These are phyloP conservation scores for Coemansia pectinata DNA, from an alignment of 192 early-diverging fungal species.

Conservation along the genomic window DNA sequence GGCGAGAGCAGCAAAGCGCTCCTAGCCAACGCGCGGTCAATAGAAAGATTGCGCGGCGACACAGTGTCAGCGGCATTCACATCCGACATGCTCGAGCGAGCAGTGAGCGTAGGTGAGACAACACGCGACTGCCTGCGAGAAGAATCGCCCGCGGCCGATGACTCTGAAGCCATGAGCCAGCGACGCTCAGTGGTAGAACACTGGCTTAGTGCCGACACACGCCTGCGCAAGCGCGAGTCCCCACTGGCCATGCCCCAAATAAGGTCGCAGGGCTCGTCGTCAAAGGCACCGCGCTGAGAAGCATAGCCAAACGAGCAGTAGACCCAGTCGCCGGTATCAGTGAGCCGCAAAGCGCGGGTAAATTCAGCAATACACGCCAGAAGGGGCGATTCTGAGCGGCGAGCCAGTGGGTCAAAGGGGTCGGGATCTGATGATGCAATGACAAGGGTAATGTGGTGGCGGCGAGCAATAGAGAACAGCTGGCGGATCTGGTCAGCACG, in stretches of 20 bases:
- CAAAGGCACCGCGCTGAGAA: slow-evolving; percentile 29
- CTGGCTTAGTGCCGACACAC: slow-evolving; percentile 50
- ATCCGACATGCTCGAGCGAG: slow-evolving; percentile 45
- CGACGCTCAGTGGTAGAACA: slow-evolving; percentile 53
- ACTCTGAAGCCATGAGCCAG: slow-evolving; percentile 41
- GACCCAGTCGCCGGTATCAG: slow-evolving; percentile 13
- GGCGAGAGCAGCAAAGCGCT: slow-evolving; percentile 10
- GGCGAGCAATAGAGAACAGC: slow-evolving; percentile 26
- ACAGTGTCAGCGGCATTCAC: slow-evolving; percentile 8
- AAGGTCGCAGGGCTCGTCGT: slow-evolving; percentile 9
- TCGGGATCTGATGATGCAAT: slow-evolving; percentile 13
- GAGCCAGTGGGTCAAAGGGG: slow-evolving; percentile 17
- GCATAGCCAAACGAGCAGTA: slow-evolving; percentile 37
- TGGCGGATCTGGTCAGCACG: slow-evolving; percentile 15
- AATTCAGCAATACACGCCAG: slow-evolving; percentile 31
- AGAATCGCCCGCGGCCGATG: neutral
- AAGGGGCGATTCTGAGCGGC: neutral
- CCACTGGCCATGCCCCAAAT: slow-evolving; percentile 18
- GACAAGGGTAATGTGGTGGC: slow-evolving; percentile 36
- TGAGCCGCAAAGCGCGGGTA: slow-evolving; percentile 30
- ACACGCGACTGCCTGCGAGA: slow-evolving; percentile 40
- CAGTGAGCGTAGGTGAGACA: slow-evolving; percentile 37
- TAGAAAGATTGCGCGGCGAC: slow-evolving; percentile 12
- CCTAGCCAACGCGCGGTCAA: slow-evolving; percentile 13
- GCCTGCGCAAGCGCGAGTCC: neutral